Evolutionary conservation across 148 eudicot genomes (phyloP).

Genomic region (Agrostemma githago): DNA sequence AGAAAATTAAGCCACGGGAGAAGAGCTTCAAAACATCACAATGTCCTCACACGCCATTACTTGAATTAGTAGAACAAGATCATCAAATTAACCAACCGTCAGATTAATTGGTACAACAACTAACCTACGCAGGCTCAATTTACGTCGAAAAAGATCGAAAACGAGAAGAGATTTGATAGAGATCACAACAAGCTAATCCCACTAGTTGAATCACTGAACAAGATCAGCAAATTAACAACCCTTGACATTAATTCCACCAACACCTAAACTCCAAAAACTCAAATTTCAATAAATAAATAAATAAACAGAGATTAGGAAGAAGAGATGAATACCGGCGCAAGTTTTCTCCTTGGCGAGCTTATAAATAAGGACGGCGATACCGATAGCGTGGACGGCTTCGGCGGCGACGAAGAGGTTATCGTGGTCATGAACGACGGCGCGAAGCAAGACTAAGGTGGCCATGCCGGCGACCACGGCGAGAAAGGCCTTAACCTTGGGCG

Average conservation of each 20-base stretch:
- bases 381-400: slow-evolving; percentile 64
- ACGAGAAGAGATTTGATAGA: no score
- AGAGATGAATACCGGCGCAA: slow-evolving; percentile 39
- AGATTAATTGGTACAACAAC: no score
- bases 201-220: no score
- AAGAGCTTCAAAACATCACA: no score
- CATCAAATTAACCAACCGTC: not conserved
- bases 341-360: slow-evolving; percentile 59
- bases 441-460: slow-evolving; percentile 38
- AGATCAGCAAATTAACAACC: no score
- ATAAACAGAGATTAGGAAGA: not conserved
- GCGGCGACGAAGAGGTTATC: slow-evolving; percentile 61
- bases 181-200: no score
- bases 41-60: no score
- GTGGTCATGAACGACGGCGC: slow-evolving; percentile 50
- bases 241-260: no score
- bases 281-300: not conserved
- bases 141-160: no score
- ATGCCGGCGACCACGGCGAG: slow-evolving; percentile 36
- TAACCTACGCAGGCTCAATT: no score
- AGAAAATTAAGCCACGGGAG: not conserved
- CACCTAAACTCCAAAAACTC: no score
- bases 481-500: slow-evolving; percentile 51
- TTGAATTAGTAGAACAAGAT: not conserved
- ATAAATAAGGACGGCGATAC: slow-evolving; percentile 48